Evolutionary conservation across 495 filamentous ascomycete genomes (phyloP).

Genomic region (Aspergillus cavernicola): DNA sequence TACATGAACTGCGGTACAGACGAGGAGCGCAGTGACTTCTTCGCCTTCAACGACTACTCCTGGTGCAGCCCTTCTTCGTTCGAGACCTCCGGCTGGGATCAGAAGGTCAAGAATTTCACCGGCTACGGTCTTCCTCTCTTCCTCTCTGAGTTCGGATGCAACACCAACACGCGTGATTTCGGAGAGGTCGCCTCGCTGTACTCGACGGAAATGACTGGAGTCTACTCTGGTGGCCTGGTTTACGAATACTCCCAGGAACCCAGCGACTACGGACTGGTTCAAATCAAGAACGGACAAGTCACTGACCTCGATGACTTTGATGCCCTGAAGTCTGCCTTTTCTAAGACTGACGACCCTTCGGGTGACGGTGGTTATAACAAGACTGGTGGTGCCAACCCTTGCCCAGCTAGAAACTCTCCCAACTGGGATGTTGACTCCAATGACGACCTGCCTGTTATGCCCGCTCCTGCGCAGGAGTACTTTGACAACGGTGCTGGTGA

Average conservation of each 20-base stretch:
- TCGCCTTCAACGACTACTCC: conserved; percentile 97
- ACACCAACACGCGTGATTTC: conserved; percentile 74
- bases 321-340: conserved; percentile 62
- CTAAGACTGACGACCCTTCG: conserved; percentile 57
- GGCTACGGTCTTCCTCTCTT: conserved; percentile 92
- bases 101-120: conserved; percentile 88
- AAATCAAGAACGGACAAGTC: conserved; percentile 55
- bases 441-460: conserved; percentile 71
- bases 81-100: conserved; percentile 73
- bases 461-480: conserved; percentile 60
- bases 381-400: conserved; percentile 59
- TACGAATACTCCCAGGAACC: conserved; percentile 89
- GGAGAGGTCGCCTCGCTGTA: conserved; percentile 79
- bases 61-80: conserved; percentile 89
- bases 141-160: conserved; percentile 93
- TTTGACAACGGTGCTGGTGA: conserved; percentile 70
- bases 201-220: conserved; percentile 75
- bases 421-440: conserved; percentile 71
- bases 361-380: conserved; percentile 77
- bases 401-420: conserved; percentile 59
- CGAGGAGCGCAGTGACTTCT: conserved; percentile 87
- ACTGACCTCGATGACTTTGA: conserved; percentile 60
- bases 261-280: conserved; percentile 73
- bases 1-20: conserved; percentile 95
- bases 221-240: conserved; percentile 94